These are phyloP conservation scores for Odontarrhena argentea DNA, from an alignment of 345 rosid genomes.

Conservation along the genomic window DNA sequence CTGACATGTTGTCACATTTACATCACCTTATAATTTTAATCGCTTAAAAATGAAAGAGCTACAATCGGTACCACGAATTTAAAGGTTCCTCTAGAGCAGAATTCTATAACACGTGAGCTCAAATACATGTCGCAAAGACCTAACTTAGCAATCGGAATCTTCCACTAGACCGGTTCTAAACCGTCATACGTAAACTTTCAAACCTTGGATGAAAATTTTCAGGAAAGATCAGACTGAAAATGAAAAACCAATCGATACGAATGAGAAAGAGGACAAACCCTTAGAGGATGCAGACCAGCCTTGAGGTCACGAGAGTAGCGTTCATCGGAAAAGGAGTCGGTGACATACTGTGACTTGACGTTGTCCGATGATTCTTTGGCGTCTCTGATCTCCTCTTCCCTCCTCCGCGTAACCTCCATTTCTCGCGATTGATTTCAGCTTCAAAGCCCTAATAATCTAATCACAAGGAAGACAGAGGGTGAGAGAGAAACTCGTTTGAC, in stretches of 20 bases:
- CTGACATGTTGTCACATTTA: neutral
- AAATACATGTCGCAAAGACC: neutral
- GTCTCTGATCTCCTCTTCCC: conserved; percentile 59
- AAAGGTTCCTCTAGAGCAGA: neutral
- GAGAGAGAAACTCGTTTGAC: neutral
- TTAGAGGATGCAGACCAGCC: conserved; percentile 85
- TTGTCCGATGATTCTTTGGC: conserved; percentile 39
- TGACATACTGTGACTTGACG: conserved; percentile 35
- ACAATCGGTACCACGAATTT: conserved; percentile 1
- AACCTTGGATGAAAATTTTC: neutral
- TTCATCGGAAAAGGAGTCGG: conserved; percentile 50
- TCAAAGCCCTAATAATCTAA: conserved; percentile 44
- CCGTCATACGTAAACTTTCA: neutral
- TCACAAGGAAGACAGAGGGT: conserved; percentile 6
- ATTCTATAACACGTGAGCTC: conserved; percentile 26
- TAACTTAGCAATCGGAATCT: conserved; percentile 27
- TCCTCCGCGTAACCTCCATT: conserved; percentile 73
- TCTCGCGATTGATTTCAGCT: conserved; percentile 28
- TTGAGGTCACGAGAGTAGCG: conserved; percentile 79
- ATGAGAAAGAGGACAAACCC: conserved; percentile 47
- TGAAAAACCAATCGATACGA: neutral
- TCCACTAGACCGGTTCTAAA: conserved; percentile 12
- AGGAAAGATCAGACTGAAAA: conserved; percentile 19
- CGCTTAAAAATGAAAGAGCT: neutral
- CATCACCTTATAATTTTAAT: neutral